These are phyloP conservation scores for Talaromyces sp. DNA, from an alignment of 2,329 filamentous ascomycete genomes.

Conservation along the genomic window DNA sequence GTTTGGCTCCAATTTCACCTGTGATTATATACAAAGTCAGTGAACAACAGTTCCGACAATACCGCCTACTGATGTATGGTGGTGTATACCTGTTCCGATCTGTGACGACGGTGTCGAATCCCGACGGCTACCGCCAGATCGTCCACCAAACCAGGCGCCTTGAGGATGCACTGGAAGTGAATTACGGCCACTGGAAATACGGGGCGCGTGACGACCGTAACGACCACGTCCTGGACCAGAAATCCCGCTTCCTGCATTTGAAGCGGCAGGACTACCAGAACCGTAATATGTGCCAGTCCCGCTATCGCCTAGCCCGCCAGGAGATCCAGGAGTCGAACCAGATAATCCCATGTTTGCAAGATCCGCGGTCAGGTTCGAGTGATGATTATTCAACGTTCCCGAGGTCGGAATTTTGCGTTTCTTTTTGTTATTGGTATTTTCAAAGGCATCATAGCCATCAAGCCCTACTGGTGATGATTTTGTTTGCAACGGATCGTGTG, in stretches of 20 bases:
- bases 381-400: conserved; percentile 60
- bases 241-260: conserved; percentile 61
- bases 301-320: conserved; percentile 42
- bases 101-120: conserved; percentile 44
- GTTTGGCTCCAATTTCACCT: conserved; percentile 34
- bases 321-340: conserved; percentile 42
- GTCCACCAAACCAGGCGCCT: conserved; percentile 50
- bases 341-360: conserved; percentile 60
- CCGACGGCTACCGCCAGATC: conserved; percentile 45
- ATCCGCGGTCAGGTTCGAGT: conserved; percentile 57
- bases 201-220: conserved; percentile 57
- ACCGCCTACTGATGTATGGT: background rate
- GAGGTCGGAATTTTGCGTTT: conserved; percentile 96
- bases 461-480: conserved; percentile 65
- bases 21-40: conserved; percentile 25
- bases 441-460: conserved; percentile 94
- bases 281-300: conserved; percentile 52
- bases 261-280: conserved; percentile 47
- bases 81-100: conserved; percentile 31
- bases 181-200: conserved; percentile 52
- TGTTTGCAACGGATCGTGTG: conserved; percentile 24
- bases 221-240: conserved; percentile 81
- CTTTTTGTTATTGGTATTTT: conserved; percentile 99
- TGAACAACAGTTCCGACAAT: background rate
- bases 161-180: conserved; percentile 55